These are phyloP conservation scores for Aspergillus alliaceus DNA, from an alignment of 2,329 filamentous ascomycete genomes.

Conservation along the genomic window DNA sequence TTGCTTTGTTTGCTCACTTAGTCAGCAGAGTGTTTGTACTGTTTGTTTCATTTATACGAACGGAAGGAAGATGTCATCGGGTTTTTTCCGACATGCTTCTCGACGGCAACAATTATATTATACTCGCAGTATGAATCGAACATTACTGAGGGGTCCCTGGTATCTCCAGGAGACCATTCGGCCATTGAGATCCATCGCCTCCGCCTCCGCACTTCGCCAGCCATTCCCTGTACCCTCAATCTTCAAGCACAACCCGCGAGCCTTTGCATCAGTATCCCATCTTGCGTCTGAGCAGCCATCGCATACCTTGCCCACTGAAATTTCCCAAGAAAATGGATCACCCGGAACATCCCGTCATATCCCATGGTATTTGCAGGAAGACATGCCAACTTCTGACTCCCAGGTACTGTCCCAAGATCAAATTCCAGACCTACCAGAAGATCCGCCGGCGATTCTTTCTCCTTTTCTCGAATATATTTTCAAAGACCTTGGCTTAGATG, in stretches of 20 bases:
- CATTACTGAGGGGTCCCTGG: constrained; percentile 29
- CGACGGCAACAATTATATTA: neutral
- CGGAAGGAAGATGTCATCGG: neutral
- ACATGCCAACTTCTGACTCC: constrained; percentile 45
- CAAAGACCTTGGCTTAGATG: constrained; percentile 81
- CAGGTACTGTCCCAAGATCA: constrained; percentile 54
- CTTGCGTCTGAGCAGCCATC: constrained; percentile 25
- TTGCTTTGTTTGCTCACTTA: constrained; percentile 22
- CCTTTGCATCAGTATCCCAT: constrained; percentile 24
- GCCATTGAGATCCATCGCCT: constrained; percentile 28
- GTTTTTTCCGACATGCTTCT: neutral
- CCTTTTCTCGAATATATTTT: constrained; percentile 76
- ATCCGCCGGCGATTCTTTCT: constrained; percentile 69
- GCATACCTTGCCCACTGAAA: neutral
- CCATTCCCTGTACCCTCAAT: constrained; percentile 13
- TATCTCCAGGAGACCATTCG: constrained; percentile 31
- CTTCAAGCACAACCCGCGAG: constrained; percentile 16
- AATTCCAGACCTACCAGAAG: constrained; percentile 64
- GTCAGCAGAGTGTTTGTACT: constrained; percentile 9
- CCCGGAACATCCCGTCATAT: constrained; percentile 33
- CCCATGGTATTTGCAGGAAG: constrained; percentile 82
- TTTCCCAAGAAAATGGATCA: neutral
- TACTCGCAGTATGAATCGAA: constrained; percentile 29
- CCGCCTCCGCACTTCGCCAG: constrained; percentile 24
- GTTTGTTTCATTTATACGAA: constrained; percentile 12